These are phyloP conservation scores for Chrysoporthe cubensis DNA, from an alignment of 2,329 filamentous ascomycete species.

Conservation along the genomic window DNA sequence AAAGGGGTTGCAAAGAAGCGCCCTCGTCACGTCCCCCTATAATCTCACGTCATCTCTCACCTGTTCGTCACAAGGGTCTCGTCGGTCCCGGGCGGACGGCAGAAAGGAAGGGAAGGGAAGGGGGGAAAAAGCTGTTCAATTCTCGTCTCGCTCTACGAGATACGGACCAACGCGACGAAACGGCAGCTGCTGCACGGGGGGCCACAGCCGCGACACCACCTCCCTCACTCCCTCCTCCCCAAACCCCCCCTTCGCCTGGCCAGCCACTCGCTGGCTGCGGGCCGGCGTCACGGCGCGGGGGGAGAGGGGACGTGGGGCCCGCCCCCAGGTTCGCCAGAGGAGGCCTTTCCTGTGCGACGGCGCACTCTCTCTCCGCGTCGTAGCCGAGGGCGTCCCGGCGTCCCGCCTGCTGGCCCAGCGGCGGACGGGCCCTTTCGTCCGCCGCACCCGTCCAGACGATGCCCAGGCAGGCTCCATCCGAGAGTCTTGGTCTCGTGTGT, in stretches of 20 bases:
- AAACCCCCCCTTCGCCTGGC: not conserved
- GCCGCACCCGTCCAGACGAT: not conserved
- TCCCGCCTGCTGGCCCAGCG: not conserved
- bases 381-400: not conserved
- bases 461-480: not conserved
- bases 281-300: not conserved
- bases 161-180: too few relatives aligned
- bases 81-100: too few relatives aligned
- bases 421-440: not conserved
- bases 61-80: not conserved
- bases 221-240: too few relatives aligned
- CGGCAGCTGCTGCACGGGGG: too few relatives aligned
- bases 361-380: not conserved
- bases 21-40: not conserved
- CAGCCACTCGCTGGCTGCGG: not conserved
- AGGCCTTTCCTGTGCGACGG: not conserved
- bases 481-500: too few relatives aligned
- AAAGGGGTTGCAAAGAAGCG: not conserved
- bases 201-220: too few relatives aligned
- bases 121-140: too few relatives aligned
- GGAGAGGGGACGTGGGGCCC: too few relatives aligned
- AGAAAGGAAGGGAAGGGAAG: not conserved
- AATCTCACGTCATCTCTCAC: slow-evolving; percentile 13
- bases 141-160: not conserved
- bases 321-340: too few relatives aligned